Evolutionary conservation across 2,329 filamentous ascomycete genomes (phyloP).

Genomic region (Cladophialophora yegresii): DNA sequence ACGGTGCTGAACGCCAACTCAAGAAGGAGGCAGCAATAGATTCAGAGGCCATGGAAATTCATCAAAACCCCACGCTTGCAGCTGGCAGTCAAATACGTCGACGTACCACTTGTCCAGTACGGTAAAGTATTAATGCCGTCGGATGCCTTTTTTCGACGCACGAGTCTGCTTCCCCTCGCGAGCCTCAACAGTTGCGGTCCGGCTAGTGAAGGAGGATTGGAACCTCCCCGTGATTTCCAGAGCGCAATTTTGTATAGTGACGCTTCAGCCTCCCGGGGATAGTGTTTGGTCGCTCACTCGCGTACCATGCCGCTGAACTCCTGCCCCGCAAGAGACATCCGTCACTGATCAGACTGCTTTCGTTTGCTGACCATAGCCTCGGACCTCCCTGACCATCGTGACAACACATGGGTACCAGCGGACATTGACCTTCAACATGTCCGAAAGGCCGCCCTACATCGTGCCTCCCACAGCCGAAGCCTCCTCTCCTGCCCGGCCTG

Average conservation of each 20-base stretch:
- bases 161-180: background rate
- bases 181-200: background rate
- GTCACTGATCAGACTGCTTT: background rate
- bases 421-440: conserved; percentile 22
- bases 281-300: background rate
- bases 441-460: conserved; percentile 29
- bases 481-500: conserved; percentile 29
- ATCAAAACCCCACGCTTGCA: background rate
- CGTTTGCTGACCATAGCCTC: background rate
- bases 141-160: background rate
- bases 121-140: background rate
- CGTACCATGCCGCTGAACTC: background rate
- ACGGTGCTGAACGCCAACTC: background rate
- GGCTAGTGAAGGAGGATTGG: background rate
- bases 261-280: background rate
- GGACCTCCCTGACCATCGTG: background rate
- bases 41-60: background rate
- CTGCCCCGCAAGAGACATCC: background rate
- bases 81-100: background rate
- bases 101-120: background rate
- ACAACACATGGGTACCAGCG: background rate
- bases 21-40: background rate
- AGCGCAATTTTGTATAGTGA: background rate
- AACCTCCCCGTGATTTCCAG: background rate
- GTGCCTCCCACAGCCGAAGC: conserved; percentile 26